phyloP scores from a whole-genome alignment of 2,329 filamentous ascomycete species.

The Decorospora gaudefroyi region DNA sequence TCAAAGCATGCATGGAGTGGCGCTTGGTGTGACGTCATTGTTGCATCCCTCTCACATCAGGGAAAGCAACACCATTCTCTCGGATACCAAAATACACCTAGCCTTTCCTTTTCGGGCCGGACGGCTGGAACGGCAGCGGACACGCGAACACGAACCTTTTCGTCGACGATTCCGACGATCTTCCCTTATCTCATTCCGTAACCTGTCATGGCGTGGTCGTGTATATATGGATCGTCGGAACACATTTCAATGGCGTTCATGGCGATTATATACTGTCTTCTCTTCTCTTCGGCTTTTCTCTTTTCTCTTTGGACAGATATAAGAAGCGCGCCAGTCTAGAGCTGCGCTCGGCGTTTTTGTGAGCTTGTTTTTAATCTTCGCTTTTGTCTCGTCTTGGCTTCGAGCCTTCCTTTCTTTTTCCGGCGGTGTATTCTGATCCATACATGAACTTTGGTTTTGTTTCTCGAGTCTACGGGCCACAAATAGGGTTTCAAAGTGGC shows the following conservation, averaged over 20 bases:
- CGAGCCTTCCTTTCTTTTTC: slow-evolving; percentile 19
- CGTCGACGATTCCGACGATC: slow-evolving; percentile 18
- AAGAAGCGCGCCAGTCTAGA: slow-evolving; percentile 11
- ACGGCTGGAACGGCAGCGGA: slow-evolving; percentile 14
- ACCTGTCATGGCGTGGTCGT: slow-evolving; percentile 20
- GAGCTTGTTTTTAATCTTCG: neutral
- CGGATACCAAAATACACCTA: slow-evolving; percentile 20
- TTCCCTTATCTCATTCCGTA: slow-evolving; percentile 25
- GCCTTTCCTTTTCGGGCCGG: slow-evolving; percentile 17
- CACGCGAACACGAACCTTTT: slow-evolving; percentile 25
- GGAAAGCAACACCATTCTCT: slow-evolving; percentile 16
- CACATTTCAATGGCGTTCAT: slow-evolving; percentile 28
- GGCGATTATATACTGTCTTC: slow-evolving; percentile 21
- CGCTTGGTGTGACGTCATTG: slow-evolving; percentile 39
- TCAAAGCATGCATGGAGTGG: slow-evolving; percentile 35
- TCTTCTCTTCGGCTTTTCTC: neutral
- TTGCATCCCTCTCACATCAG: slow-evolving; percentile 20
- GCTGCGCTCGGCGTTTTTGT: slow-evolving; percentile 18
- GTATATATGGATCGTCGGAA: slow-evolving; percentile 27
- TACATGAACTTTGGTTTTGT: slow-evolving; percentile 5
- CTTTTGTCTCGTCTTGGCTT: slow-evolving; percentile 10
- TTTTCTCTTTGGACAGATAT: no score
- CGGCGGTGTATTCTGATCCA: slow-evolving; percentile 8
- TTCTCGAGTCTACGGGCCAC: slow-evolving; percentile 22
- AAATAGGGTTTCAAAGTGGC: slow-evolving; percentile 16